Conservation (phyloP, 2,329 filamentous ascomycete genomes). For the Pyrenochaeta sp. region DNA sequence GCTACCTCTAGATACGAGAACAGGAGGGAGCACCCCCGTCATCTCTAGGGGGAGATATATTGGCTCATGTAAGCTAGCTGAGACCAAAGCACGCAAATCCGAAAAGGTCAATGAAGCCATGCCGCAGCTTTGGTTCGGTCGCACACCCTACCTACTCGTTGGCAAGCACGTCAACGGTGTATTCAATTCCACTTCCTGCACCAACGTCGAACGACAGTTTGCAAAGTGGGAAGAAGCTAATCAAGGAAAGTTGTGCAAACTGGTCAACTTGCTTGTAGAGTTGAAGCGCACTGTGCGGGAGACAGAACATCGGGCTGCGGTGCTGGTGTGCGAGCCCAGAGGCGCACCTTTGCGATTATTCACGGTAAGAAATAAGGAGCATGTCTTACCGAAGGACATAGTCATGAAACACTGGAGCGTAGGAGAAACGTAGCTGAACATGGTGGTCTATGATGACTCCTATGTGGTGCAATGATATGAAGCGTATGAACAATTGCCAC, state of each 20-base stretch:
- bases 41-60: constrained; percentile 11
- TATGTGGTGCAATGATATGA: neutral
- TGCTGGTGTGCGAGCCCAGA: constrained; percentile 22
- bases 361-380: constrained; percentile 8
- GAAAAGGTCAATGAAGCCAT: constrained; percentile 9
- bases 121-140: constrained; percentile 34
- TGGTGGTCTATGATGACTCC: neutral
- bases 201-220: constrained; percentile 11
- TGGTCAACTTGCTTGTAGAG: constrained; percentile 24
- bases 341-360: constrained; percentile 16
- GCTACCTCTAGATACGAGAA: constrained; percentile 1
- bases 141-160: constrained; percentile 27
- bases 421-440: neutral
- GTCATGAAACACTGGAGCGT: constrained; percentile 13
- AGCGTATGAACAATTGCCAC: neutral
- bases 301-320: constrained; percentile 10
- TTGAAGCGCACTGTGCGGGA: constrained; percentile 11
- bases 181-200: constrained; percentile 13
- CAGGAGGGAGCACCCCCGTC: neutral
- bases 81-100: constrained; percentile 24
- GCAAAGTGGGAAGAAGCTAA: constrained; percentile 23
- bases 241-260: constrained; percentile 23
- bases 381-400: constrained; percentile 20
- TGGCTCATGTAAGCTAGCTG: constrained; percentile 16
- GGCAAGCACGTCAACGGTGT: constrained; percentile 22